phyloP scores from a whole-genome alignment of 2,329 filamentous ascomycete genomes.

The Mycosphaerella sp. region DNA sequence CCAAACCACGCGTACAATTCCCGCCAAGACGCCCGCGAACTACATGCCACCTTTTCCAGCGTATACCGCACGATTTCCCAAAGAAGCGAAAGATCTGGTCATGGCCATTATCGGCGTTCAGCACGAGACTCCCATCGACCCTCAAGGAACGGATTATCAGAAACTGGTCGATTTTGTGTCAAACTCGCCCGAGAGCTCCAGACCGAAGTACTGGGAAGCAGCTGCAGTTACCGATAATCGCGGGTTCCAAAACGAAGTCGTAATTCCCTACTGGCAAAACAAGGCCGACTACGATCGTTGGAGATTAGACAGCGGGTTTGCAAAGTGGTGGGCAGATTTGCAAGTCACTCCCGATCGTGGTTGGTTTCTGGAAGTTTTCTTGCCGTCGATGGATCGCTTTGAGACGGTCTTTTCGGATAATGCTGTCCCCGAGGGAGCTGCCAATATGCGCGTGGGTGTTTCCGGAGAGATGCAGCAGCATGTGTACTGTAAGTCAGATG shows the following conservation, averaged over 20 bases:
- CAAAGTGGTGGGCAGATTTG: constrained; percentile 35
- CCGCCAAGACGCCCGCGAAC: constrained; percentile 21
- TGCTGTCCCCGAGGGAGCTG: constrained; percentile 37
- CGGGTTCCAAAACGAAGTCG: constrained; percentile 33
- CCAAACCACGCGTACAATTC: constrained; percentile 16
- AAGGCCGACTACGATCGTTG: constrained; percentile 33
- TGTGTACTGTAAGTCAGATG: constrained; percentile 32
- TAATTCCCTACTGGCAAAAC: constrained; percentile 38
- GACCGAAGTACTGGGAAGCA: constrained; percentile 31
- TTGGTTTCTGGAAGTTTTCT: constrained; percentile 42
- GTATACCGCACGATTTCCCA: constrained; percentile 33
- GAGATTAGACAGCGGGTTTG: constrained; percentile 8
- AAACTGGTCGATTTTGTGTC: constrained; percentile 21
- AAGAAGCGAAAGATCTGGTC: constrained; percentile 29
- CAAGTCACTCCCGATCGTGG: constrained; percentile 30
- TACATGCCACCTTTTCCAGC: constrained; percentile 31
- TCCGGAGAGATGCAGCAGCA: constrained; percentile 40
- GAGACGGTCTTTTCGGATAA: constrained; percentile 41
- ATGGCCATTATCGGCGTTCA: constrained; percentile 36
- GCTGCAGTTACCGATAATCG: constrained; percentile 32
- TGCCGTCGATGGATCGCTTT: constrained; percentile 39
- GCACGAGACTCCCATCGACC: constrained; percentile 8
- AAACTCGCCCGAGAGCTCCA: constrained; percentile 15
- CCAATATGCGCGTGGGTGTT: constrained; percentile 36
- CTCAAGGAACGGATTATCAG: constrained; percentile 9